These are phyloP conservation scores for Colletotrichum agaves DNA, from an alignment of 2,329 filamentous ascomycete genomes.

Conservation along the genomic window DNA sequence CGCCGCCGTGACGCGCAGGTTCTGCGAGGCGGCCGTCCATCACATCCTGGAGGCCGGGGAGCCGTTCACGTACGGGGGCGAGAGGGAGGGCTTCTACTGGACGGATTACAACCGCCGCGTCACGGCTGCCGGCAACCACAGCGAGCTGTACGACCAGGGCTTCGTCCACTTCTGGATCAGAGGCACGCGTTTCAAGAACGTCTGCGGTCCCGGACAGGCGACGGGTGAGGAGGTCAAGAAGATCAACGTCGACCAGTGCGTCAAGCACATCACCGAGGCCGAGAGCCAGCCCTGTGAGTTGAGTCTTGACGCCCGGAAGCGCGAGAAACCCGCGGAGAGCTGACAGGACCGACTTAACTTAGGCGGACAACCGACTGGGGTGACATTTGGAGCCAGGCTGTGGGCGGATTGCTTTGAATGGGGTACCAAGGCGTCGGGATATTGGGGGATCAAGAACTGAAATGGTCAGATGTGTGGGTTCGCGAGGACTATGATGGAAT, in stretches of 20 bases:
- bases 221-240: neutral
- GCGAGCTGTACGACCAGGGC: neutral
- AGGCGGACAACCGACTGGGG: neutral
- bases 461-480: too few relatives aligned
- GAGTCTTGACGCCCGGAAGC: neutral
- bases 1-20: neutral
- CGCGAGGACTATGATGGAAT: too few relatives aligned
- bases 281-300: slow-evolving; percentile 25
- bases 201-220: neutral
- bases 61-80: neutral
- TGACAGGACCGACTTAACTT: neutral
- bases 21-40: slow-evolving; percentile 8
- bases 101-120: slow-evolving; percentile 27
- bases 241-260: neutral
- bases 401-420: slow-evolving; percentile 33
- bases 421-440: slow-evolving; percentile 32
- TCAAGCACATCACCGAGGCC: neutral
- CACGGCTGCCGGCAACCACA: neutral
- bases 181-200: neutral
- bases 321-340: neutral
- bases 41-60: neutral
- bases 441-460: neutral
- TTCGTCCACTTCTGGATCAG: slow-evolving; percentile 30
- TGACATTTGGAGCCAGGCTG: neutral
- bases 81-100: slow-evolving; percentile 18